Percentiles rank a stretch among this genome's conserved stretches.
These are phyloP conservation scores for Diaporthe citrichinensis DNA, from an alignment of 2,329 filamentous ascomycete genomes.

Conservation along the genomic window DNA sequence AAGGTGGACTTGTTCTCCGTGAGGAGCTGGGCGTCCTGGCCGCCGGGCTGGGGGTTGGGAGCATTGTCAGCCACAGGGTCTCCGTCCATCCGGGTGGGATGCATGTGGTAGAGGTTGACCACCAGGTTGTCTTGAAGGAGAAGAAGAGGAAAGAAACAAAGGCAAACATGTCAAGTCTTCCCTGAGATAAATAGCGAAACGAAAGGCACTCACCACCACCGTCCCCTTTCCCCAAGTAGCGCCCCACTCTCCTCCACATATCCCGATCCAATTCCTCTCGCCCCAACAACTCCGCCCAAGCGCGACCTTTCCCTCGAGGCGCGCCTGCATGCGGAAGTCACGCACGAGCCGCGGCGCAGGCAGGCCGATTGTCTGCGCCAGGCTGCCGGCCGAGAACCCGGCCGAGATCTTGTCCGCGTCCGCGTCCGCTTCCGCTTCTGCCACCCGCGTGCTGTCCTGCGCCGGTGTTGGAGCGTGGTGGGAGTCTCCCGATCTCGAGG, in stretches of 20 bases:
- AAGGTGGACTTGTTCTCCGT: slow-evolving; percentile 41
- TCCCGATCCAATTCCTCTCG: slow-evolving; percentile 43
- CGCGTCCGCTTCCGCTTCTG: not conserved
- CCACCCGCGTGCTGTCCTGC: not conserved
- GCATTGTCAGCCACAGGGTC: not conserved
- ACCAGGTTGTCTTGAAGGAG: not conserved
- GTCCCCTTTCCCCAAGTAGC: slow-evolving; percentile 42
- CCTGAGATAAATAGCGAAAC: not conserved
- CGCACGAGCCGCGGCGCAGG: slow-evolving; percentile 35
- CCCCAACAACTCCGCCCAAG: slow-evolving; percentile 41
- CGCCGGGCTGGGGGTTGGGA: slow-evolving; percentile 34
- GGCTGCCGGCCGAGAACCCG: slow-evolving; percentile 35
- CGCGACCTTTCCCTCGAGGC: slow-evolving; percentile 39
- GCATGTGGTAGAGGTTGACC: too few species aligned
- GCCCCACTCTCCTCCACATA: slow-evolving; percentile 41
- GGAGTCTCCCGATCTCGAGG: not conserved
- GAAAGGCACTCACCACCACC: slow-evolving; percentile 37
- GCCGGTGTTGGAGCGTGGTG: not conserved
- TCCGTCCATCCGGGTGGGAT: too few species aligned
- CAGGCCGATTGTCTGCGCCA: slow-evolving; percentile 36
- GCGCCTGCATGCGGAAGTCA: slow-evolving; percentile 42
- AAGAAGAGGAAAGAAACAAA: not conserved
- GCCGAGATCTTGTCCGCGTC: slow-evolving; percentile 23
- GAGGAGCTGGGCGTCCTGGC: slow-evolving; percentile 43
- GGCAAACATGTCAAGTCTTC: not conserved